These are phyloP conservation scores for Epichloe gansuensis DNA, from an alignment of 2,329 filamentous ascomycete genomes.

Conservation along the genomic window DNA sequence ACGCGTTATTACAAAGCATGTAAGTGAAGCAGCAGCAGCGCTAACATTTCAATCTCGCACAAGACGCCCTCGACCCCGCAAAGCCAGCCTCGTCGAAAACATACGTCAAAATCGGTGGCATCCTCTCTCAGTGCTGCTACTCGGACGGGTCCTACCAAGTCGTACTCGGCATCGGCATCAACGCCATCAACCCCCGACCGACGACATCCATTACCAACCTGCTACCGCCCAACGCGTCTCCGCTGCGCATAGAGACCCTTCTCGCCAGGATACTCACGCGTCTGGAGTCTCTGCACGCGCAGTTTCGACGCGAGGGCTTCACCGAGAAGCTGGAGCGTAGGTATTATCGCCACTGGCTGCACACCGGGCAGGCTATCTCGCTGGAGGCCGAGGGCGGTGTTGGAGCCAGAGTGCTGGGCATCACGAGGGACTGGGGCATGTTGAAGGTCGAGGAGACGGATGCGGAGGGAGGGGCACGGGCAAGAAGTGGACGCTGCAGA, in stretches of 20 bases:
- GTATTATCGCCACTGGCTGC: conserved; percentile 81
- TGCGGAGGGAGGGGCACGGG: conserved; percentile 63
- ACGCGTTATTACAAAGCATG: not conserved
- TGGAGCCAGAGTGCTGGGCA: conserved; percentile 68
- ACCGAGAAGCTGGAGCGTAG: conserved; percentile 55
- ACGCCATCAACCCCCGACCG: conserved; percentile 70
- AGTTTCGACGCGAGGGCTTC: conserved; percentile 68
- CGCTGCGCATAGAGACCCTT: conserved; percentile 65
- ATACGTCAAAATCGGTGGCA: conserved; percentile 87
- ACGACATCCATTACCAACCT: conserved; percentile 79
- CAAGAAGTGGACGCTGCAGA: conserved; percentile 73
- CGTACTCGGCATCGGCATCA: conserved; percentile 77
- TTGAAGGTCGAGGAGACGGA: conserved; percentile 74
- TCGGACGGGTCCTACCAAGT: conserved; percentile 66
- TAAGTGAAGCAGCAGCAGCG: not conserved
- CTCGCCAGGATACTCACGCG: conserved; percentile 68
- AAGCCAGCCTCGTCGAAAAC: conserved; percentile 31
- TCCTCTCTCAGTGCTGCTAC: conserved; percentile 83
- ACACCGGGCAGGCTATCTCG: conserved; percentile 58
- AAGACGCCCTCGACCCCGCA: conserved; percentile 54
- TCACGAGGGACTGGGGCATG: conserved; percentile 85
- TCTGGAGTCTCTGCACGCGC: conserved; percentile 65
- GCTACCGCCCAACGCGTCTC: conserved; percentile 35
- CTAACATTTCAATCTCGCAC: not conserved
- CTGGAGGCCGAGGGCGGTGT: conserved; percentile 70